These are phyloP conservation scores for Lactifluus volemus DNA, from an alignment of 768 basidiomycete species.

Conservation along the genomic window DNA sequence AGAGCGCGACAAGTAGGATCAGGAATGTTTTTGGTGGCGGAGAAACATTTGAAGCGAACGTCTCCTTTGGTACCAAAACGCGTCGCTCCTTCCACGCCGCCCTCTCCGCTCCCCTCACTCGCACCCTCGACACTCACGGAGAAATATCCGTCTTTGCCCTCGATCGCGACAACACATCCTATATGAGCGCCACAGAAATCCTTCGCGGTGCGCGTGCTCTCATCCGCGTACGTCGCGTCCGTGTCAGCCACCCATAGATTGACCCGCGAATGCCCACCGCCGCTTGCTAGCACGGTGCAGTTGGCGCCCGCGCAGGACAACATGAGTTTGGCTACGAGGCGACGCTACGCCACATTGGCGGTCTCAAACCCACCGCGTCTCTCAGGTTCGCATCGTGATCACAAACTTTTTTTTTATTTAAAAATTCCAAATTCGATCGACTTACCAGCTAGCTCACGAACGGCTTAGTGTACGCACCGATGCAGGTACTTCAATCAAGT, in stretches of 20 bases:
- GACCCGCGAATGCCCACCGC: slow-evolving; percentile 1
- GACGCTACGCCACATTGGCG: slow-evolving; percentile 64
- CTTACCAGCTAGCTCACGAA: background rate
- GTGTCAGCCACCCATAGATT: slow-evolving; percentile 11
- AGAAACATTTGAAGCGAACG: slow-evolving; percentile 75
- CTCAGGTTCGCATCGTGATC: slow-evolving; percentile 48
- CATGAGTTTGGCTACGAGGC: slow-evolving; percentile 86
- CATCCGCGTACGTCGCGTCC: slow-evolving; percentile 57
- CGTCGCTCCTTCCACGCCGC: slow-evolving; percentile 72
- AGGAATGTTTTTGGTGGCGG: slow-evolving; percentile 89
- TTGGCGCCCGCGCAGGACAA: slow-evolving; percentile 27
- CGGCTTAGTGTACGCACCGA: slow-evolving; percentile 70
- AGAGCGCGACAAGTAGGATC: slow-evolving; percentile 75
- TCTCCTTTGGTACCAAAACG: slow-evolving; percentile 83
- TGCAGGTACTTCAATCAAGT: slow-evolving; percentile 76
- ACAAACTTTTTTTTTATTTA: background rate
- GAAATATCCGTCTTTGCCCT: slow-evolving; percentile 64
- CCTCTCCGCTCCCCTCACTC: slow-evolving; percentile 51
- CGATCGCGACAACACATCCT: slow-evolving; percentile 74
- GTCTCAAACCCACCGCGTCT: slow-evolving; percentile 67
- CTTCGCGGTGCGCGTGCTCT: slow-evolving; percentile 56
- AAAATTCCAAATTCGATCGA: background rate
- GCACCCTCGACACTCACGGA: slow-evolving; percentile 55
- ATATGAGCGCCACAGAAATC: slow-evolving; percentile 62
- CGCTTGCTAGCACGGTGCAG: slow-evolving; percentile 1